Evolutionary conservation across 208 protist species (phyloP), one percentile per base, ranked within the genome.

Genomic region (Vickermania spadyakhi): DNA sequence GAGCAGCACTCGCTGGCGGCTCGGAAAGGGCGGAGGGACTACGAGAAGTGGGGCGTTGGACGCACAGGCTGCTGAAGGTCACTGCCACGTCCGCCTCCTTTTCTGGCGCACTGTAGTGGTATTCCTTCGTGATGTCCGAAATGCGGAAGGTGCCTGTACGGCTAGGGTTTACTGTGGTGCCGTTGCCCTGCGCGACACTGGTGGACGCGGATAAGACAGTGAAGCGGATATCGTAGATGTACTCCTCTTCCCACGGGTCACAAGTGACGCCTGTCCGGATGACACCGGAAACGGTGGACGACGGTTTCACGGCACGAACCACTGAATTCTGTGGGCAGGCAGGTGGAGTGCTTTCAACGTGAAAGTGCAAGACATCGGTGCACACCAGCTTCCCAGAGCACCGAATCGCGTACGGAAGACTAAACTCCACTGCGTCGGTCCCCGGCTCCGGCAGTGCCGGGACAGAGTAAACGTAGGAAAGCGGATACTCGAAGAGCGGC

Each of bases 381-480:
- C 72, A 77, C 7, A 77, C 41, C 18, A 71, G 51, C 28, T 59
- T 25, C 23, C 50, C 31, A 27, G 62, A 28, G 52, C 67, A 77
- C 22, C 3, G 28, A 7, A 78, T 54, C 28, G 64, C 31, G 60
- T 78, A 45, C 36, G 36, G 36, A 45, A 45, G 11, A 45, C 7
- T n/a, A 18, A 45, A 45, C 36, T 45, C 60, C 23, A 79, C 50
- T 2, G 68, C 60, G 2, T 59, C 28, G 27, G 56, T 66, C 14
- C 42, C 60, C 1, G 65, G 64, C 3, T 27, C 49, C 25, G 29
- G 60, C 28, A 52, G 29, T 21, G 26, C 11, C 5, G 58, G 54
- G n/a, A 67, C 64, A 42, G 60, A 41, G 70, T 78, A 84, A 23
- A 77, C 58, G 65, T 84, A 84, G 53, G 31, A 14, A 18, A 75